Evolutionary conservation across 2,329 filamentous ascomycete genomes (phyloP).

Genomic region (Pyricularia pennisetigena): DNA sequence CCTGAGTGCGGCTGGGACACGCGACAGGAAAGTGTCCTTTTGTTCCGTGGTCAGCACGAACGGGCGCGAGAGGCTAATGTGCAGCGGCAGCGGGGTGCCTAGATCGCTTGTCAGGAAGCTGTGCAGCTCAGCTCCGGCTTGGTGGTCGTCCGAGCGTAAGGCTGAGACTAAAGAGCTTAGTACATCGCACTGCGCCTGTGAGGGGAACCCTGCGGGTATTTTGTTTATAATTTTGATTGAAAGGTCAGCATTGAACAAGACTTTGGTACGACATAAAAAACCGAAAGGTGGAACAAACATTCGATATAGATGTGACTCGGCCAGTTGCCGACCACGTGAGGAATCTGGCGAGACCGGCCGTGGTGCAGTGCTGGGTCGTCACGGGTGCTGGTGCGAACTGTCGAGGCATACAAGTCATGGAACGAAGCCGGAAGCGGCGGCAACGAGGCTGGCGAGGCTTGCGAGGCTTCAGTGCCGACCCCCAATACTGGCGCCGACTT

Average conservation of each 20-base stretch:
- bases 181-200: slow-evolving; percentile 30
- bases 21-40: slow-evolving; percentile 56
- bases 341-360: slow-evolving; percentile 70
- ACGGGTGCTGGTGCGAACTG: slow-evolving; percentile 62
- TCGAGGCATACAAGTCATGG: slow-evolving; percentile 81
- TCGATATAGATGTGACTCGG: slow-evolving; percentile 87
- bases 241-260: not conserved
- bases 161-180: slow-evolving; percentile 32
- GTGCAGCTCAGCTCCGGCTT: slow-evolving; percentile 33
- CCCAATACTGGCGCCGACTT: not conserved
- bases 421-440: slow-evolving; percentile 74
- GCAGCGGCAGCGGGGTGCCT: slow-evolving; percentile 67
- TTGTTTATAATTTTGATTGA: not conserved
- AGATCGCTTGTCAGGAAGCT: slow-evolving; percentile 71
- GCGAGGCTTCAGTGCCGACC: slow-evolving; percentile 4
- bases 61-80: slow-evolving; percentile 83
- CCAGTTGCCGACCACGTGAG: slow-evolving; percentile 86
- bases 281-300: slow-evolving; percentile 53
- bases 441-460: slow-evolving; percentile 22
- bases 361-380: slow-evolving; percentile 82
- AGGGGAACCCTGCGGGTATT: slow-evolving; percentile 40
- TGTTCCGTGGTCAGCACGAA: slow-evolving; percentile 64
- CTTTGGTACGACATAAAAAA: not conserved
- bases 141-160: slow-evolving; percentile 18
- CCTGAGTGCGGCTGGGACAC: slow-evolving; percentile 34